Conservation (phyloP, 169 alveolate species). For the Prorocentrum cordatum region DNA sequence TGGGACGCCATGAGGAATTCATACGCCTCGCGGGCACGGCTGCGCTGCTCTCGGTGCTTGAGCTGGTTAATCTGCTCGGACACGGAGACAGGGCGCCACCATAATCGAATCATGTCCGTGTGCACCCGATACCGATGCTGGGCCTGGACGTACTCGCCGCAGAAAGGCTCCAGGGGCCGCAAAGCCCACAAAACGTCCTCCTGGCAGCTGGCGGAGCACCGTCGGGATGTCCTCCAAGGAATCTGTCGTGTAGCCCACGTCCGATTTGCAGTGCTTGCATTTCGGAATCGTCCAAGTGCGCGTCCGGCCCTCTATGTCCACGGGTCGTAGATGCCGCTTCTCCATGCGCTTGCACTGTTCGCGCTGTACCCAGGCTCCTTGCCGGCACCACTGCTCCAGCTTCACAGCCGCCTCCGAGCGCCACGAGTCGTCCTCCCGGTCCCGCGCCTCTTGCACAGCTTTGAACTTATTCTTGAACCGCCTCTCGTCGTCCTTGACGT, state of each 20-base stretch:
- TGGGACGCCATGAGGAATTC: background rate
- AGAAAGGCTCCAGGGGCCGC: background rate
- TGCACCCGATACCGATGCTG: background rate
- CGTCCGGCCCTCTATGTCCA: background rate
- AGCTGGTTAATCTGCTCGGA: background rate
- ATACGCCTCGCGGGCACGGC: background rate
- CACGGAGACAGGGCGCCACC: background rate
- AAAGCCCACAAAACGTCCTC: background rate
- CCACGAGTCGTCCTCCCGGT: background rate
- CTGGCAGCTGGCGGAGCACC: background rate
- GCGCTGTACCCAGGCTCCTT: background rate
- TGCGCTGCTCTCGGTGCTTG: background rate
- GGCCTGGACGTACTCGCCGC: background rate
- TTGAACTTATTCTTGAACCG: background rate
- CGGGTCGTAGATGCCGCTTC: background rate
- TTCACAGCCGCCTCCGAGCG: background rate
- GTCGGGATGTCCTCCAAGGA: background rate
- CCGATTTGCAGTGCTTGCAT: background rate
- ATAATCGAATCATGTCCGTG: background rate
- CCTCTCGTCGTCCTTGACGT: background rate
- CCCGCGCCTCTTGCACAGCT: background rate
- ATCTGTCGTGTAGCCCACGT: background rate
- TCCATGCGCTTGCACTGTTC: slow-evolving; percentile 11
- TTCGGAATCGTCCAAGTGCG: background rate
- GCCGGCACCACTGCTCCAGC: background rate